Conservation (phyloP, 352 stramenopile species). For the Achlya hypogyna region DNA sequence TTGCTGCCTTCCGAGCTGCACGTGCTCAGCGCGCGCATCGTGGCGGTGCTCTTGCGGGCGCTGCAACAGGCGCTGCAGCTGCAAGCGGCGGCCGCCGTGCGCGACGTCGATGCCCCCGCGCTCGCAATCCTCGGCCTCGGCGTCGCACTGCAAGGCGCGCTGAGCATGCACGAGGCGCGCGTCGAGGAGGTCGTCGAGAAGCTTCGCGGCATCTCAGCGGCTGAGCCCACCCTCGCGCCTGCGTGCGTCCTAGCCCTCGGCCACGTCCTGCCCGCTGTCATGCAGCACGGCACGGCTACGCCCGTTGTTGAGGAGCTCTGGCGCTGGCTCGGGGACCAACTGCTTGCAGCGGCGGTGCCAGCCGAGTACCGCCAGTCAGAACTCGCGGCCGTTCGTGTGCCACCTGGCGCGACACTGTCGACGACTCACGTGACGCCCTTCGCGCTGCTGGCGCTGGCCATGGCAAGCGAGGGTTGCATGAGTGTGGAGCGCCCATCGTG, state of each 20-base stretch:
- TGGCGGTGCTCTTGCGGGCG: constrained; percentile 4
- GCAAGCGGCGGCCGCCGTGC: not conserved
- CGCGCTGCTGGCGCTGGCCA: not conserved
- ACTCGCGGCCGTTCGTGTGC: no score
- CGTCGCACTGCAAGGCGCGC: constrained; percentile 7
- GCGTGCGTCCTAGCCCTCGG: constrained; percentile 10
- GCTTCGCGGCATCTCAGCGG: not conserved
- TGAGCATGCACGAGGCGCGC: constrained; percentile 7
- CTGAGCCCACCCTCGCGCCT: not conserved
- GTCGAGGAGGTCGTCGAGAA: constrained; percentile 17
- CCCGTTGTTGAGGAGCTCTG: not conserved
- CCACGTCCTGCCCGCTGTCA: constrained; percentile 8
- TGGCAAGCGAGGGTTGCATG: constrained; percentile 19
- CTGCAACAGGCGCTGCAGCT: not conserved
- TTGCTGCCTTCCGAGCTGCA: constrained; percentile 13
- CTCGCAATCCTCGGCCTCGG: constrained; percentile 6
- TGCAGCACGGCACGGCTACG: not conserved
- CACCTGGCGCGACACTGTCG: not conserved
- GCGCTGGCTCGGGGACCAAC: not conserved
- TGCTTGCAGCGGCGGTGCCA: not conserved
- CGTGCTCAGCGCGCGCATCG: constrained; percentile 6
- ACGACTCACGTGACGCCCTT: not conserved
- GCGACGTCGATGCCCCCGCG: not conserved
- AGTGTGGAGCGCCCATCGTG: not conserved
- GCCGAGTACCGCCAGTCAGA: no score